These are phyloP conservation scores for Scleromitrula shiraiana DNA, from an alignment of 2,329 filamentous ascomycete genomes.

Conservation along the genomic window DNA sequence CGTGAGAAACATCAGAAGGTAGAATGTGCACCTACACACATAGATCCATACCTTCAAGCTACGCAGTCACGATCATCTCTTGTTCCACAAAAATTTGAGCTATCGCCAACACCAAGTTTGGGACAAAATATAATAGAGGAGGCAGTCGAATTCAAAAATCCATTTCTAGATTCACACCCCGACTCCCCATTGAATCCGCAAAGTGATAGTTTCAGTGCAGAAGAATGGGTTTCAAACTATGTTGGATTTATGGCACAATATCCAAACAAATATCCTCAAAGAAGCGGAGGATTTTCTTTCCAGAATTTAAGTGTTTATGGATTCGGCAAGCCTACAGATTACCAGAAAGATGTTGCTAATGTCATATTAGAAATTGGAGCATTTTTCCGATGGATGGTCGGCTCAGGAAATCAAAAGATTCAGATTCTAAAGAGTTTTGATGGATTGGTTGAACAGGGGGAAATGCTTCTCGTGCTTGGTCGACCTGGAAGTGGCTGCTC, in stretches of 20 bases:
- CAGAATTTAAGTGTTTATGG: conserved; percentile 61
- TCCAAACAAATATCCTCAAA: conserved; percentile 33
- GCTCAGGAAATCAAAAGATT: conserved; percentile 41
- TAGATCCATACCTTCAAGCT: background rate
- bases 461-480: conserved; percentile 61
- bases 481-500: conserved; percentile 54
- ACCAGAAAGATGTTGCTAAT: conserved; percentile 58
- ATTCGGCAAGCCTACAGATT: conserved; percentile 60
- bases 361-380: conserved; percentile 43
- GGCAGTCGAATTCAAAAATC: conserved; percentile 7
- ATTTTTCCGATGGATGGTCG: conserved; percentile 40
- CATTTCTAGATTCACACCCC: conserved; percentile 8
- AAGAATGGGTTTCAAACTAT: conserved; percentile 38
- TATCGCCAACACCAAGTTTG: background rate
- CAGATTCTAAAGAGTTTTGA: conserved; percentile 55
- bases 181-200: conserved; percentile 37
- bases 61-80: background rate
- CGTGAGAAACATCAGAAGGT: conserved; percentile 10
- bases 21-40: conserved; percentile 2
- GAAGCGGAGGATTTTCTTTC: conserved; percentile 57
- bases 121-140: background rate
- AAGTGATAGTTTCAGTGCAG: conserved; percentile 42
- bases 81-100: background rate
- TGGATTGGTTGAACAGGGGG: conserved; percentile 52
- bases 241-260: conserved; percentile 32